Evolutionary conservation across 306 rosid species (phyloP).

Genomic region (Fragaria ananassa): DNA sequence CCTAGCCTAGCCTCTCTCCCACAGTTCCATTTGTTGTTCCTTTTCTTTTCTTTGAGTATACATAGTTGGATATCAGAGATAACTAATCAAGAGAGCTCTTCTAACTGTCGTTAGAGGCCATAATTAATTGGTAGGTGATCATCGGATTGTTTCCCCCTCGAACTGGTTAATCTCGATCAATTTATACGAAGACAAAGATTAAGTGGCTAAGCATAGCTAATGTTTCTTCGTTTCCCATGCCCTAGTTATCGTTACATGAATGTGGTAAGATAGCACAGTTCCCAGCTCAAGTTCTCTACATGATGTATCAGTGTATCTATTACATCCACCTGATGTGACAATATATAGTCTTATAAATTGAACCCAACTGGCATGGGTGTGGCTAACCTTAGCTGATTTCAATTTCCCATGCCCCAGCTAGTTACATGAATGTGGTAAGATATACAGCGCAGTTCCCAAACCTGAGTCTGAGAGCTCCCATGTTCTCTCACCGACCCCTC

Average conservation of each 20-base stretch:
- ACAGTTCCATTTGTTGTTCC: not conserved
- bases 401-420: constrained; percentile 28
- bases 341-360: not conserved
- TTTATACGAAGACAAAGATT: too few relatives aligned
- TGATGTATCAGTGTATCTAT: not conserved
- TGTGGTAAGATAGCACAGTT: constrained; percentile 25
- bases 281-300: not conserved
- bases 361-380: not conserved
- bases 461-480: constrained; percentile 30
- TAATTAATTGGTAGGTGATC: not conserved
- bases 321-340: not conserved
- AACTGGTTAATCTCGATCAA: too few relatives aligned
- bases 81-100: not conserved
- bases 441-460: constrained; percentile 32
- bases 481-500: constrained; percentile 48
- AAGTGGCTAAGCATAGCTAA: not conserved
- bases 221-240: constrained; percentile 31
- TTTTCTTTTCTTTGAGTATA: not conserved
- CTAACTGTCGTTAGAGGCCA: not conserved
- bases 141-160: not conserved
- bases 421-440: constrained; percentile 27
- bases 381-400: constrained; percentile 5
- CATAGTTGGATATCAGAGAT: not conserved
- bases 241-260: constrained; percentile 24
- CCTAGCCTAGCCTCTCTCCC: not conserved